These are phyloP conservation scores for Nitzschia putrida DNA, from an alignment of 108 stramenopile species.

Conservation along the genomic window DNA sequence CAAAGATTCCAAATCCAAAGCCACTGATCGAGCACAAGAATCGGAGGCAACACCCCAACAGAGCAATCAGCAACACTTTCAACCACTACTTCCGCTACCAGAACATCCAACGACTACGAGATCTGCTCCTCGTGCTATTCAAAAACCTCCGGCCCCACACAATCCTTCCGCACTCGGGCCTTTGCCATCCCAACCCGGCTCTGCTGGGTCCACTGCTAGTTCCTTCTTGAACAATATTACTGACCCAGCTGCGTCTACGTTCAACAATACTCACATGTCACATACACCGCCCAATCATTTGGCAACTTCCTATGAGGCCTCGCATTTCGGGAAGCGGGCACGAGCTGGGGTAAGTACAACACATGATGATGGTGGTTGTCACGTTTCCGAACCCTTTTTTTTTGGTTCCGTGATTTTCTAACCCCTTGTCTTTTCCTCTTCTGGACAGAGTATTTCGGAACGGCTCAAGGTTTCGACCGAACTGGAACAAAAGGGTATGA, in stretches of 20 bases:
- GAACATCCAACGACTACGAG: constrained; percentile 8
- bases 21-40: background rate
- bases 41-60: background rate
- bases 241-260: constrained; percentile 32
- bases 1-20: background rate
- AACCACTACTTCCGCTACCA: constrained; percentile 16
- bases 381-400: background rate
- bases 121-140: constrained; percentile 23
- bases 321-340: constrained; percentile 80
- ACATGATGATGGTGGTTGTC: background rate
- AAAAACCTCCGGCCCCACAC: constrained; percentile 3
- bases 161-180: background rate
- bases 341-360: constrained; percentile 67
- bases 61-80: background rate
- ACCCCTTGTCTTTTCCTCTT: background rate
- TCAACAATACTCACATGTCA: constrained; percentile 29
- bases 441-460: constrained; percentile 72
- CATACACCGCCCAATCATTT: constrained; percentile 76
- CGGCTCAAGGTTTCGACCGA: constrained; percentile 80
- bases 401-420: background rate
- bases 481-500: constrained; percentile 83
- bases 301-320: constrained; percentile 72
- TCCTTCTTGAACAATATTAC: constrained; percentile 34
- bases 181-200: constrained; percentile 9
- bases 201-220: constrained; percentile 24